These are phyloP conservation scores for Cymodocea nodosa DNA, from an alignment of 116 monocot genomes.

Conservation along the genomic window DNA sequence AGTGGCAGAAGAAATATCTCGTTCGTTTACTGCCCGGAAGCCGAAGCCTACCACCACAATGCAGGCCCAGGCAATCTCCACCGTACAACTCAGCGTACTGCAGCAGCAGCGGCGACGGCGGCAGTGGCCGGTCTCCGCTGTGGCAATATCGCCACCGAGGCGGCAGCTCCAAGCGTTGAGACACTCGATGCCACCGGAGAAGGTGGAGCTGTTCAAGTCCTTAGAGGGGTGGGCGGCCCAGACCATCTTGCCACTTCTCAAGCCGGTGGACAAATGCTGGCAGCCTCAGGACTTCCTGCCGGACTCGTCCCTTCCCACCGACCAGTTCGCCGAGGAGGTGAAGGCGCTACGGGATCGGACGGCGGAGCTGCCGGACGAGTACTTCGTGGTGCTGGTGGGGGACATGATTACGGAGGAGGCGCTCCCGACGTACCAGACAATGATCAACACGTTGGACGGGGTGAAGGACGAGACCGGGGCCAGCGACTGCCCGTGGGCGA, in stretches of 20 bases:
- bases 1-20: too few species aligned
- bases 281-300: constrained; percentile 60
- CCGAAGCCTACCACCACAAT: too few species aligned
- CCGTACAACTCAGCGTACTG: not conserved
- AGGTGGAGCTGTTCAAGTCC: constrained; percentile 39
- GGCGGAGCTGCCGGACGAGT: constrained; percentile 38
- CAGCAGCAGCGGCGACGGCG: not conserved
- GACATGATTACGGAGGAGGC: constrained; percentile 78
- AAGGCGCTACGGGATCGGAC: constrained; percentile 26
- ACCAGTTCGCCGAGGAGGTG: constrained; percentile 34
- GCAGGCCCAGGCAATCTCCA: constrained; percentile 2
- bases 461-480: constrained; percentile 56
- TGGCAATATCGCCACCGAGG: constrained; percentile 8
- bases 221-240: constrained; percentile 35
- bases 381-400: constrained; percentile 50
- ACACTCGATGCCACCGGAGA: constrained; percentile 64
- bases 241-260: constrained; percentile 32
- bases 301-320: constrained; percentile 19
- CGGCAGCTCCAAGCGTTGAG: constrained; percentile 8
- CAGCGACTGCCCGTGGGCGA: constrained; percentile 44
- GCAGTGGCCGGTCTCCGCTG: not conserved
- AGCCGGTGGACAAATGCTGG: constrained; percentile 51
- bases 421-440: constrained; percentile 68
- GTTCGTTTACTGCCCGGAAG: too few species aligned
- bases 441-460: constrained; percentile 62